Evolutionary conservation across 129 eudicot genomes (phyloP).

Genomic region (Heracleum sosnowskyi): DNA sequence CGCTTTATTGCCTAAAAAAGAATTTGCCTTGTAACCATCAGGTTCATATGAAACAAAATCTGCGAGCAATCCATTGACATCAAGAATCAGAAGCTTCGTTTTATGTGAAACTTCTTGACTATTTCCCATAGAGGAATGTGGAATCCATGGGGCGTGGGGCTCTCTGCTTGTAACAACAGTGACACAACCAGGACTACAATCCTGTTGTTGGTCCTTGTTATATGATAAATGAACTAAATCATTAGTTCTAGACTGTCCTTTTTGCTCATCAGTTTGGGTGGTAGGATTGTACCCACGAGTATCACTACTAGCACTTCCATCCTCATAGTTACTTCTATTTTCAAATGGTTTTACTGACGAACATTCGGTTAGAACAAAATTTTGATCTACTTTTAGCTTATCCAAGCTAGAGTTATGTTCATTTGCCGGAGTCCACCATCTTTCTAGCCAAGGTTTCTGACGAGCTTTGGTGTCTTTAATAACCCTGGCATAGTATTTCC

Average conservation of each 20-base stretch:
- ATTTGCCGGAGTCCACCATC: not conserved
- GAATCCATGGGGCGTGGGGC: not conserved
- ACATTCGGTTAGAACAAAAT: not conserved
- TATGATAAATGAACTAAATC: conserved; percentile 8
- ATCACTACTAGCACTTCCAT: not conserved
- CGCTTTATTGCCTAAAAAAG: conserved; percentile 44
- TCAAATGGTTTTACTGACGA: conserved; percentile 1
- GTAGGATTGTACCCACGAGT: not conserved
- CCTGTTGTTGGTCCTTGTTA: conserved; percentile 9
- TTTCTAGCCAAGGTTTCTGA: not conserved
- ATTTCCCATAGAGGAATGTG: conserved; percentile 12
- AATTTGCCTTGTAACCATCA: conserved; percentile 30
- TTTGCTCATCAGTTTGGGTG: not conserved
- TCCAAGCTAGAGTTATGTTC: not conserved
- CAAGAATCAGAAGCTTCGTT: conserved; percentile 89
- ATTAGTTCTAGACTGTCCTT: conserved; percentile 15
- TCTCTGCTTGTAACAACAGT: conserved; percentile 8
- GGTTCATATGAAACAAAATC: conserved; percentile 46
- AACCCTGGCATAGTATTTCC: conserved; percentile 55
- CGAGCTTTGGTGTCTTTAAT: not conserved
- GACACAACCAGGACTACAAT: conserved; percentile 7
- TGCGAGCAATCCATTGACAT: conserved; percentile 76
- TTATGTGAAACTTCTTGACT: conserved; percentile 11
- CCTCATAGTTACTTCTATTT: not conserved
- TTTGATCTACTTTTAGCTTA: not conserved